phyloP scores from a whole-genome alignment of 208 protist genomes.

The Spongospora subterranea region DNA sequence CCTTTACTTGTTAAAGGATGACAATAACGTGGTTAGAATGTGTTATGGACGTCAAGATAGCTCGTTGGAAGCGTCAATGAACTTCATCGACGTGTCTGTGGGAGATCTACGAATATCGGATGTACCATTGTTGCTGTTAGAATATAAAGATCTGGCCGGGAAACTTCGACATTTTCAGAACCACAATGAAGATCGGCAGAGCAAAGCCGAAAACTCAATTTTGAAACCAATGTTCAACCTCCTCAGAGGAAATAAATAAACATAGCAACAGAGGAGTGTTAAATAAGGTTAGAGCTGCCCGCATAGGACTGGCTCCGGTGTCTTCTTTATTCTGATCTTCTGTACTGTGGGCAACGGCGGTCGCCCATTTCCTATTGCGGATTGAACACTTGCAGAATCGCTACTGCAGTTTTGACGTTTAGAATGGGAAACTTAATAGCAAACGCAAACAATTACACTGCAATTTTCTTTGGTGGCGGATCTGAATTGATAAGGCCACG shows the following conservation, averaged over 20 bases:
- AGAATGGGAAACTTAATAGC: too few species aligned
- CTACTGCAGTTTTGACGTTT: too few species aligned
- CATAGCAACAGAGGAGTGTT: too few species aligned
- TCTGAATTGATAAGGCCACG: constrained; percentile 46
- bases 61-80: background rate
- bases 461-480: too few species aligned
- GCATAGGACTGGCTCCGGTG: too few species aligned
- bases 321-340: too few species aligned
- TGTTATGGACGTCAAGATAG: background rate
- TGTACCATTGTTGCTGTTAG: background rate
- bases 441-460: too few species aligned
- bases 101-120: constrained; percentile 14
- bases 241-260: background rate
- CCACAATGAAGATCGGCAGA: background rate
- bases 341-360: too few species aligned
- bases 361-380: too few species aligned
- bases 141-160: constrained; percentile 1
- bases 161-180: background rate
- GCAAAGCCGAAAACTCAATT: background rate
- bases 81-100: constrained; percentile 14
- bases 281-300: too few species aligned
- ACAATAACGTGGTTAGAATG: constrained; percentile 8
- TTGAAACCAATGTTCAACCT: background rate
- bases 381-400: too few species aligned
- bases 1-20: background rate